These are phyloP conservation scores for Cystofilobasidium bisporidii DNA, from an alignment of 768 basidiomycete species.

Conservation along the genomic window DNA sequence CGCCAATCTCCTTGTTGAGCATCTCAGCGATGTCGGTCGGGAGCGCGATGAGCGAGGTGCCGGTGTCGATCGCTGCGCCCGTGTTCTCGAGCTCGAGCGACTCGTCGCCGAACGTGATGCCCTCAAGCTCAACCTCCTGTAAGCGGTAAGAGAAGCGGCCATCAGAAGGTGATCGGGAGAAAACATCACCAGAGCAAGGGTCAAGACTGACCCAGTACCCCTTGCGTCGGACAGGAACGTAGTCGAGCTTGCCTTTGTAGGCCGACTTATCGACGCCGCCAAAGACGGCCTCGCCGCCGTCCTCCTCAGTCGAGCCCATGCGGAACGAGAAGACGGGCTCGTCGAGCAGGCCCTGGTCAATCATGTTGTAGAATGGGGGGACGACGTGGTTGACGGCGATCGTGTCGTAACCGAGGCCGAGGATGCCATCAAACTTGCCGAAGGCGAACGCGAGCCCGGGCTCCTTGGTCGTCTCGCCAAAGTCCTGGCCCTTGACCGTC, in stretches of 20 bases:
- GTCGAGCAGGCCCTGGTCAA: conserved; percentile 69
- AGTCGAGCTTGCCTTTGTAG: conserved; percentile 69
- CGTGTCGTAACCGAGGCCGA: conserved; percentile 83
- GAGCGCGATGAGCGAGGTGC: conserved; percentile 27
- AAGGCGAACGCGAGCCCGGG: conserved; percentile 96
- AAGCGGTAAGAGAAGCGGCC: no score
- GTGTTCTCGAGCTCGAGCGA: conserved; percentile 83
- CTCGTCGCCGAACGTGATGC: conserved; percentile 75
- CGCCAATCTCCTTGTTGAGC: conserved; percentile 81
- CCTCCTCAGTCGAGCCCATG: conserved; percentile 70
- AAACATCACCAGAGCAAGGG: no score
- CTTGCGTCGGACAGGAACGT: conserved; percentile 85
- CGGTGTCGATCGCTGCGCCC: conserved; percentile 47
- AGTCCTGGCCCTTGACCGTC: conserved; percentile 62
- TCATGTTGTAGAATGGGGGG: conserved; percentile 91
- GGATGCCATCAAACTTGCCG: conserved; percentile 90
- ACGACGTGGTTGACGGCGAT: conserved; percentile 87
- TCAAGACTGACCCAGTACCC: conserved; percentile 63
- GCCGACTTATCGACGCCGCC: conserved; percentile 53
- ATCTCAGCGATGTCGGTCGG: conserved; percentile 78
- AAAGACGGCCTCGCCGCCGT: conserved; percentile 39
- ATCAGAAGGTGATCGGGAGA: no score
- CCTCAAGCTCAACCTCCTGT: conserved; percentile 87
- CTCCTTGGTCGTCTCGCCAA: conserved; percentile 91
- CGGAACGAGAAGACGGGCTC: conserved; percentile 89